Base-by-base conservation (phyloP, 441 rosid species). In the Mallotus repandus region DNA sequence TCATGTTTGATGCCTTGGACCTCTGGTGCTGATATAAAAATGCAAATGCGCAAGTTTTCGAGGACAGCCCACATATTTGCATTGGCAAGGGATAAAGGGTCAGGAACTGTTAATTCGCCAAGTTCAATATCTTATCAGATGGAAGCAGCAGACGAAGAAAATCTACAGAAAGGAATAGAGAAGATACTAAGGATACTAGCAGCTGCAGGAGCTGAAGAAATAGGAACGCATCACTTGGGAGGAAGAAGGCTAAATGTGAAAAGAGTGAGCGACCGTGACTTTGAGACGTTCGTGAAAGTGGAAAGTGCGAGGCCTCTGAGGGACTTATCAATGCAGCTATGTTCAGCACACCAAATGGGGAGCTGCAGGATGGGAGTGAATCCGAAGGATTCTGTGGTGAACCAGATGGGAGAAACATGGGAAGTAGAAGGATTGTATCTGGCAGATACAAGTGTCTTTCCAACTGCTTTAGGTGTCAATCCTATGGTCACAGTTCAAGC, bases 341-440 rank as follows among this genome's bases (percentile, higher is more conserved):
- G 90, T 76, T 93, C 98, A 45, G 97, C 97, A 54, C 97, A 93
- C 78, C 94, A 93, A 79, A 91, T 91, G 97, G 97, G 96, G 22
- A 93, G 94, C 69, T 93, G 96, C 81, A 80, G 93, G 75, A 91
- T 93, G 96, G 97, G 97, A 9, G 72, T 77, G 10, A 82, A 80
- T 29, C 89, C 89, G 3, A 83, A 75, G 66, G 74, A 67, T 22
- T 91, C 97, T 0, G 96, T 80, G 11, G 98, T 93, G 86, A 82
- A 76, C 69, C 84, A 89, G 58, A 87, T 73, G 78, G 96, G 97
- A 1, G 96, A 93, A 81, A 86, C 94, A 48, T 91, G 98, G 97
- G 96, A 89, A 64, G 83, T 91, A 2, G 87, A 86, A 57, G 91
- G 91, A 38, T 70, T 91, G 75, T 91, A 78, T 61, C 76, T 93